Base-by-base conservation (phyloP, 1,284 basidiomycete genomes). In the Trametes polyzona region DNA sequence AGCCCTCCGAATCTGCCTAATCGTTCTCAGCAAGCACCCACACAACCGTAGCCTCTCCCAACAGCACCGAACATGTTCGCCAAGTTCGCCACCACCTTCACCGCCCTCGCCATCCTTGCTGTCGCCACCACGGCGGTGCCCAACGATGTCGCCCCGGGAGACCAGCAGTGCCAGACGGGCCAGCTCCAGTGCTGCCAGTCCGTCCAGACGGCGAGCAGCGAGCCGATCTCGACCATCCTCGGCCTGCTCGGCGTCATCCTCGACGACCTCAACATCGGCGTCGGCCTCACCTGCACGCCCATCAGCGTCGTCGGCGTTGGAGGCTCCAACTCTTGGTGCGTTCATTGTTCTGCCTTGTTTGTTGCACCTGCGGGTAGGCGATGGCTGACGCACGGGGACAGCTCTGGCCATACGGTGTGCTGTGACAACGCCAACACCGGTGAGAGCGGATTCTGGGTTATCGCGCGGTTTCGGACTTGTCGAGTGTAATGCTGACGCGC, bases 201-300 rank as follows among this genome's bases (percentile, higher is more conserved):
- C 46, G 59, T 65, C 39, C 23, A 63, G 40, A 2, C 48, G 11
- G 61, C 62, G 2, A 27, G 32, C 47, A 60, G 57, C 43, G 17
- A 36, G 5, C 35, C 47, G 5, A 53, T 46, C n/a, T 44, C 52
- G n/a, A 26, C 26, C 37, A 19, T 68, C 37, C 59, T 71, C 16
- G 58, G 44, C 2, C 41, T 55, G 1, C 48, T 70, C 16, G 67
- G 66, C 5, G 53, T 69, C 26, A 62, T 65, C 27, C 43, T 69
- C n/a, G 43, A 57, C 17, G 63, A 67, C 41, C 14, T 63, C 14
- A 63, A 52, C 39, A 58, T 59, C 32, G 55, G 57, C 24, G 60
- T 71, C 30, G 69, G 54, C 39, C 42, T 71, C 12, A 63, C 58
- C 10, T 71, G 70, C 63, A 60, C 61, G 12, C 64, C 65, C 21